Evolutionary conservation across 306 rosid genomes (phyloP), one percentile per base, ranked within the genome.

Genomic region (Cyclanthera cordifolia): DNA sequence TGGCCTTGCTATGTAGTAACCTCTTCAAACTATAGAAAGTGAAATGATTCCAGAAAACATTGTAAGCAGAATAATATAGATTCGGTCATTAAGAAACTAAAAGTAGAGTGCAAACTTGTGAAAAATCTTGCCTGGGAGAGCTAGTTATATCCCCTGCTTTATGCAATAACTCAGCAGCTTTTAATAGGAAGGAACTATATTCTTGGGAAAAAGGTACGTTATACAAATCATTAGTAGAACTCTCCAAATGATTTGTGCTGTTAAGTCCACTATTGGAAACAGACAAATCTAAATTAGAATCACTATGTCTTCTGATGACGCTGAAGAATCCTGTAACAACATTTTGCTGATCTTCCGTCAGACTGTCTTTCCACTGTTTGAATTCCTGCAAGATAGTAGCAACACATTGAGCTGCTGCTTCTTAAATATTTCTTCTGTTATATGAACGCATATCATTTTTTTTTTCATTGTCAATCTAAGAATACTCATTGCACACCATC

Each of bases 1-100:
- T 79, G 23, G 95, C 98, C 85, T 86, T 89, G 85, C 95, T 75
- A 77, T 85, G 94, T 45, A 93, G 88, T 78, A 89, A 82, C 78
- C 84, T 84, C 89, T 86, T 86, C 89, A 93, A 89, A 77, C 98
- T 93, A 63, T 78, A 80, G 24, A 70, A 51, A 32, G 69, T 58
- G 76, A 71, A 73, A 60, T 68, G 34, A 76, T 74, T 73, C 67
- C 67, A 52, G 66, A 58, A 64, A 54, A 37, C 54, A 51, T 65
- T 63, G 54, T 46, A 56, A 28, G 49, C 70, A 72, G 43, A 53
- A 73, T 55, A 39, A 34, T 57, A 41, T 54, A 65, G 37, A 47
- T 49, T 41, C 48, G 3, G 48, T 72, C 39, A 49, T 48, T 61
- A 34, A 67, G 59, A 67, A 30, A 45, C 34, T 20, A 68, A 11